Evolutionary conservation across 2,329 filamentous ascomycete genomes (phyloP).

Genomic region (Biscogniauxia marginata): DNA sequence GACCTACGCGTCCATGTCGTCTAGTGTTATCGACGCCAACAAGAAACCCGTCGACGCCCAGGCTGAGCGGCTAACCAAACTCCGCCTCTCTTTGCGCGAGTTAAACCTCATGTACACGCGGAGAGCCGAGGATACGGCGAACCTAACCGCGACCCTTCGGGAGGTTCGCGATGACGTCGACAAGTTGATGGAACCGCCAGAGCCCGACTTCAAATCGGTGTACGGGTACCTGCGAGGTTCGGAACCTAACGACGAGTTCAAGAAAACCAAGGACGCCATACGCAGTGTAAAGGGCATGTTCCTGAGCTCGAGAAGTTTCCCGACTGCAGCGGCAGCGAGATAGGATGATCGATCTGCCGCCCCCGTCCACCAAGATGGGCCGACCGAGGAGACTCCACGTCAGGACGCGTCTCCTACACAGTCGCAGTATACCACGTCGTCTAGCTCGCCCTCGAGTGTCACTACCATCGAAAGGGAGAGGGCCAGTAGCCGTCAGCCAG

Average conservation of each 20-base stretch:
- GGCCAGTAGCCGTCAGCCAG: not conserved
- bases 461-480: not conserved
- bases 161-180: conserved; percentile 67
- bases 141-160: conserved; percentile 52
- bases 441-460: not conserved
- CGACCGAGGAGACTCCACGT: not conserved
- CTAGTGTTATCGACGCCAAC: conserved; percentile 6
- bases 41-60: conserved; percentile 39
- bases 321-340: conserved; percentile 38
- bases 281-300: conserved; percentile 76
- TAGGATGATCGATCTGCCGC: conserved; percentile 16
- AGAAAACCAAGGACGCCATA: conserved; percentile 71
- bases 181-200: conserved; percentile 48
- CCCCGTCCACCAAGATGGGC: not conserved
- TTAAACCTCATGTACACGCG: conserved; percentile 44
- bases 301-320: conserved; percentile 72
- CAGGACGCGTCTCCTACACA: not conserved
- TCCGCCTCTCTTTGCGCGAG: conserved; percentile 43
- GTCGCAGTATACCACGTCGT: not conserved
- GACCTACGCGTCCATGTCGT: conserved; percentile 19
- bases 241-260: conserved; percentile 69
- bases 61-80: conserved; percentile 39
- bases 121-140: conserved; percentile 49
- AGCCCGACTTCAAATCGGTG: conserved; percentile 40
- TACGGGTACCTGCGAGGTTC: conserved; percentile 39